Base-by-base conservation (phyloP, 495 filamentous ascomycete genomes). In the Lindgomyces ingoldianus region DNA sequence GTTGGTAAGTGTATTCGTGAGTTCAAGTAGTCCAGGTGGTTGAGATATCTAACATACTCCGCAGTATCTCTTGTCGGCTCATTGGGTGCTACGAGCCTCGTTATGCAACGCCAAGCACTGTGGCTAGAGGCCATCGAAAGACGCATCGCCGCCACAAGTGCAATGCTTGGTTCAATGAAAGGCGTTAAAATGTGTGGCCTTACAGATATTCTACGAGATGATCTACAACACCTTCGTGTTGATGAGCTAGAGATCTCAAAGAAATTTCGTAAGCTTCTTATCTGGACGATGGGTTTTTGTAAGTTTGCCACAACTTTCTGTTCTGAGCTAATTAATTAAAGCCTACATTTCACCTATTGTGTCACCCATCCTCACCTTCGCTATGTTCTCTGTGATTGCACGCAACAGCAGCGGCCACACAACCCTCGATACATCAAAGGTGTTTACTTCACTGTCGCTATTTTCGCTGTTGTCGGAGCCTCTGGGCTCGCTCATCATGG, bases 111-210 rank as follows among this genome's bases (percentile, higher is more conserved):
- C 24, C 84, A 83, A 67, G 79, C 74, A 10, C 70, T 71, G 67
- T 86, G 82, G 82, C 78, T 82, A 25, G 57, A 60, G 25, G 60
- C 60, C 4, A 68, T 68, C 54, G 60, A 68, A 39, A 18, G 60
- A 25, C 80, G 82, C 19, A 81, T 86, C 29, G 75, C 78, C 22
- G 74, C 76, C 26, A 85, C 81, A 6, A 78, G 75, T 4, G 67
- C 78, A 0, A 81, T 84, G 75, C 69, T 89, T 3, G 74, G 80
- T 11, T 77, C 81, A 0, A 84, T 86, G 67, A 87, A 87, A 62
- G 80, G 81, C 21, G 74, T 90, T 41, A 89, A 88, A 62, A 85
- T 87, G 81, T 78, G 85, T 4, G 87, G 85, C 0, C 70, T 88
- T 4, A 77, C 79, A 1, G 60, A 64, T 26, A 39, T 68, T 8